Base-by-base conservation (phyloP, 768 basidiomycete species). In the Trametes coccinea region DNA sequence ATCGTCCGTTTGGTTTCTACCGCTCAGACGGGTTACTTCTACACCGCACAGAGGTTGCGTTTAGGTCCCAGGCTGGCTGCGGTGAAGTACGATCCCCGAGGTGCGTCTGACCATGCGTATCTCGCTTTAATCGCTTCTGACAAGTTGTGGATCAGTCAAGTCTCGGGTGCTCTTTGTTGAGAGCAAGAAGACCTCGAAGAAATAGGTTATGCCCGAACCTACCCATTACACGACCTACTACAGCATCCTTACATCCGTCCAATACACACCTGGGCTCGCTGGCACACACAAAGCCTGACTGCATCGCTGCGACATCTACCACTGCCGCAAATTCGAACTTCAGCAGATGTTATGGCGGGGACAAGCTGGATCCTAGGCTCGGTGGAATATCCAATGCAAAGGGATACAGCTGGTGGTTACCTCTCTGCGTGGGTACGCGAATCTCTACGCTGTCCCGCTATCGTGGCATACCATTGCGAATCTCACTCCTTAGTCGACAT, bases 1-100 rank as follows among this genome's bases (percentile, higher is more conserved):
- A 87, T 96, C 57, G 87, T 95, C 54, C 90, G 92, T 50, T 81
- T 96, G 66, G 86, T 95, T 61, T 95, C 94, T 13, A 93, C 93
- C 0, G 94, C 94, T 0, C 88, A 92, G 74, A 95, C 93, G 0
- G 93, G 94, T 10, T 93, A 83, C 77, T 95, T 95, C 74, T 96
- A 95, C 76, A 92, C 92, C 22, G 90, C 90, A 2, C 83, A 87
- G 63, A 83, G 94, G 22, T 76, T 88, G 44, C 82, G 94, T 10
- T 74, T 82, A 69, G 89, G 87, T 2, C 86, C 91, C n/a, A 89
- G 83, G 73, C 76, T 96, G 52, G 87, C 91, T 7, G 88, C 91
- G n/a, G 89, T 95, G 67, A 96, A 95, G 74, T 95, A 95, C 72
- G 94, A 96, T 70, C 92, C 93, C 1, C 77, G 79, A 70, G 92